These are phyloP conservation scores for Corymbia calophylla DNA, from an alignment of 441 rosid genomes.

Conservation along the genomic window DNA sequence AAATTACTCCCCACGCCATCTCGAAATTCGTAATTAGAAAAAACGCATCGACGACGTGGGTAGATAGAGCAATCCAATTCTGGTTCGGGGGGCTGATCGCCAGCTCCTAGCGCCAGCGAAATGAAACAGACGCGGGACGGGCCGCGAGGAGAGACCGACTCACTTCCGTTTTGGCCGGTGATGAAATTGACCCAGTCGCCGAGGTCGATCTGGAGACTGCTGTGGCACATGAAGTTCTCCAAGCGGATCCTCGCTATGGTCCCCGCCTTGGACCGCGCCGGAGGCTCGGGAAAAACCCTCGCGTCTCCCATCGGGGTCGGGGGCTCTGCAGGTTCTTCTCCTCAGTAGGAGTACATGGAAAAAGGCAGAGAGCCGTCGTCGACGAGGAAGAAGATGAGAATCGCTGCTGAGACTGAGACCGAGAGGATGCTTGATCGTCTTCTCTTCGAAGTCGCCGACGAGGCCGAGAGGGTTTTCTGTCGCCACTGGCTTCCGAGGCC, in stretches of 20 bases:
- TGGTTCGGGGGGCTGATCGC: not conserved
- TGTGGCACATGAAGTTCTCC: conserved; percentile 92
- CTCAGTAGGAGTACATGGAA: not conserved
- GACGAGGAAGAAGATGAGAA: not conserved
- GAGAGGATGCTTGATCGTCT: not conserved
- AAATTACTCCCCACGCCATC: not conserved
- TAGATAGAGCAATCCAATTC: not conserved
- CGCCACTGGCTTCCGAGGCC: not conserved
- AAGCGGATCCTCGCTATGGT: conserved; percentile 51
- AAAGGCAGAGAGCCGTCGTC: not conserved
- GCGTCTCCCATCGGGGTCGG: not conserved
- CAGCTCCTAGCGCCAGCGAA: not conserved
- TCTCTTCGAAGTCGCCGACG: not conserved
- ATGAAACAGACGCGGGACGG: not conserved
- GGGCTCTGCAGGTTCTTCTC: not conserved
- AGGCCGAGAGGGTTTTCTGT: not conserved
- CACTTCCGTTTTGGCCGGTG: conserved; percentile 93
- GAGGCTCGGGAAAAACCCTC: not conserved
- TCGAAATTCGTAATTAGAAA: not conserved
- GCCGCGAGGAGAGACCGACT: not conserved
- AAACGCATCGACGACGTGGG: not conserved
- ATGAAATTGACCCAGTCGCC: conserved; percentile 76
- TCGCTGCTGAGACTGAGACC: not conserved
- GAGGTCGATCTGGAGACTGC: conserved; percentile 59
- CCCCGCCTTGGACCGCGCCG: conserved; percentile 43